Base-by-base conservation (phyloP, 179 eudicot species). In the Beta macrorhiza region DNA sequence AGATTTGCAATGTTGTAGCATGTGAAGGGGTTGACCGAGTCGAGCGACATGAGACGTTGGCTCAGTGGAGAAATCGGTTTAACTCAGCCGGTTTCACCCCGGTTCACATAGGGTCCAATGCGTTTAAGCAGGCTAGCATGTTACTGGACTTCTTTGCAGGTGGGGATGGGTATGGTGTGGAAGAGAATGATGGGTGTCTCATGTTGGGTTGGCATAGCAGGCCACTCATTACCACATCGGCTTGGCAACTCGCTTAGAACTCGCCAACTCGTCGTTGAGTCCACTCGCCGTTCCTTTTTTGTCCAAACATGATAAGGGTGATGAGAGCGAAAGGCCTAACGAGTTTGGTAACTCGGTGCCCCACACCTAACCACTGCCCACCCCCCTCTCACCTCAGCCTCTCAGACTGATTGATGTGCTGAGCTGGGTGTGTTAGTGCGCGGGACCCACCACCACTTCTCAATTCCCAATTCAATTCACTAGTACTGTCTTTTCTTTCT, bases 1-100 rank as follows among this genome's bases (percentile, higher is more conserved):
- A 95, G 89, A 93, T 95, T 25, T 91, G 97, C 82, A 93, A 95
- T 89, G 93, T 95, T 77, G 97, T 95, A 85, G 93, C 99, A 0
- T 91, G 94, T 37, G 99, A 95, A 56, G 99, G 99, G 3, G 19
- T 73, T 5, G 97, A 95, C 32, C 82, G 99, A 61, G 89, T 92
- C 2, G 99, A 95, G 87, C 74, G 99, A 44, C 99, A 95, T 81
- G 99, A 95, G 87, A 82, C 93, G 25, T 45, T 92, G 83, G 65
- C 65, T 25, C 98, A 91, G 82, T 95, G 99, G 99, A 80, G 91
- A 44, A 76, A 56, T 4, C 74, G 97, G 89, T 87, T 95, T 88
- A 80, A 53, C 0, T 70, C 89, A 13, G 84, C 91, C 49, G 99
- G 93, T 72, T 92, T 95, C 5, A 81, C 75, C 1, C 92, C 97